These are phyloP conservation scores for Luvunga scandens DNA, from an alignment of 345 rosid species.

Conservation along the genomic window DNA sequence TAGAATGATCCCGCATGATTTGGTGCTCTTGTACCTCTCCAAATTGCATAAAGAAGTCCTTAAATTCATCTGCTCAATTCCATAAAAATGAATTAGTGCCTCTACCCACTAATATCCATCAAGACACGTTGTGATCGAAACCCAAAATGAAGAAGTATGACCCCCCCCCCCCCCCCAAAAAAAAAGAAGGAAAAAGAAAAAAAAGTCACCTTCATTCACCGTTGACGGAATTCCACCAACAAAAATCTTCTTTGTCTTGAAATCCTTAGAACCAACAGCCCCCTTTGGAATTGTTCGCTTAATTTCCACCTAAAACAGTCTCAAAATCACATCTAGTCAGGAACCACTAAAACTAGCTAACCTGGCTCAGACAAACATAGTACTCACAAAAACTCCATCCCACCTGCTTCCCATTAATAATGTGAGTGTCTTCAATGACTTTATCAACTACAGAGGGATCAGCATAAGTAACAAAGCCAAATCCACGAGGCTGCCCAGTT, in stretches of 20 bases:
- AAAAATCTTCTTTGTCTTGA: constrained; percentile 93
- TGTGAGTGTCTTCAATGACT: constrained; percentile 74
- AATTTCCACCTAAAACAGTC: constrained; percentile 68
- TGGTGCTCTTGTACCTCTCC: constrained; percentile 76
- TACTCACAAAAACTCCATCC: constrained; percentile 5
- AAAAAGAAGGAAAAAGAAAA: not conserved
- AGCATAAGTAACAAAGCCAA: constrained; percentile 92
- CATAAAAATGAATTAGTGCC: constrained; percentile 16
- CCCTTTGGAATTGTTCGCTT: constrained; percentile 92
- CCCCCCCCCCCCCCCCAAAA: no score
- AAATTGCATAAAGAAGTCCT: constrained; percentile 64
- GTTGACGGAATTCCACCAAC: constrained; percentile 92
- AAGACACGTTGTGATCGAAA: not conserved
- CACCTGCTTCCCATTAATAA: constrained; percentile 87
- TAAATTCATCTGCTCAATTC: constrained; percentile 60
- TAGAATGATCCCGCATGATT: constrained; percentile 66
- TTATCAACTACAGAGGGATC: constrained; percentile 85
- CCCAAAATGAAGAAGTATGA: not conserved
- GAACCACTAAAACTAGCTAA: not conserved
- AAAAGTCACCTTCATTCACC: constrained; percentile 66
- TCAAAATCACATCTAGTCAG: constrained; percentile 14
- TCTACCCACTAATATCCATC: not conserved
- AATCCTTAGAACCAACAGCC: constrained; percentile 65
- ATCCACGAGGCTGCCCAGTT: constrained; percentile 94
- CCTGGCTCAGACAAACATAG: not conserved